Evolutionary conservation across 2,329 filamentous ascomycete species (phyloP).

Genomic region (Arachnomyces sp.): DNA sequence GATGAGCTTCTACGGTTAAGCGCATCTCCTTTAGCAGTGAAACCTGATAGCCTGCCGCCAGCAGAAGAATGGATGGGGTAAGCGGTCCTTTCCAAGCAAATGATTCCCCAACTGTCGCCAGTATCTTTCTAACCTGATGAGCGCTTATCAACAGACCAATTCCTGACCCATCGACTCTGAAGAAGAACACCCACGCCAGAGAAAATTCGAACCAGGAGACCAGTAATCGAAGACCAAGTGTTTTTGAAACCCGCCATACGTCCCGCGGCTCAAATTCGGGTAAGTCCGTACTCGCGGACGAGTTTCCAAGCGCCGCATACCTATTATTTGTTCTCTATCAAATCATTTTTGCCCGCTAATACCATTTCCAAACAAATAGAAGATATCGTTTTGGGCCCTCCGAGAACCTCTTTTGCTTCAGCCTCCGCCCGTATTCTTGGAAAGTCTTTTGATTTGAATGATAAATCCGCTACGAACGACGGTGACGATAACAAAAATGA

Average conservation of each 20-base stretch:
- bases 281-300: too few relatives aligned
- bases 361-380: conserved; percentile 42
- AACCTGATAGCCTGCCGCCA: conserved; percentile 70
- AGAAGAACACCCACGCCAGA: conserved; percentile 28
- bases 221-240: conserved; percentile 29
- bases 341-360: conserved; percentile 20
- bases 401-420: conserved; percentile 75
- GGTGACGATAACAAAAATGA: conserved; percentile 53
- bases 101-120: conserved; percentile 3
- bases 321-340: too few relatives aligned
- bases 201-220: conserved; percentile 30
- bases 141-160: conserved; percentile 27
- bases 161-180: conserved; percentile 34
- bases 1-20: conserved; percentile 69
- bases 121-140: conserved; percentile 10
- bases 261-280: conserved; percentile 44
- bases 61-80: conserved; percentile 97
- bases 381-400: conserved; percentile 78
- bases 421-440: conserved; percentile 50
- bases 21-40: conserved; percentile 74
- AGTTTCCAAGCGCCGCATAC: too few relatives aligned
- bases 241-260: conserved; percentile 38
- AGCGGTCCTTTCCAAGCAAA: conserved; percentile 21
- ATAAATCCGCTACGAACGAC: conserved; percentile 40
- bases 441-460: conserved; percentile 40